Percentiles rank a stretch among this genome's conserved stretches.
phyloP scores from a whole-genome alignment of 2,329 filamentous ascomycete species.

The Talaromyces funiculosus region DNA sequence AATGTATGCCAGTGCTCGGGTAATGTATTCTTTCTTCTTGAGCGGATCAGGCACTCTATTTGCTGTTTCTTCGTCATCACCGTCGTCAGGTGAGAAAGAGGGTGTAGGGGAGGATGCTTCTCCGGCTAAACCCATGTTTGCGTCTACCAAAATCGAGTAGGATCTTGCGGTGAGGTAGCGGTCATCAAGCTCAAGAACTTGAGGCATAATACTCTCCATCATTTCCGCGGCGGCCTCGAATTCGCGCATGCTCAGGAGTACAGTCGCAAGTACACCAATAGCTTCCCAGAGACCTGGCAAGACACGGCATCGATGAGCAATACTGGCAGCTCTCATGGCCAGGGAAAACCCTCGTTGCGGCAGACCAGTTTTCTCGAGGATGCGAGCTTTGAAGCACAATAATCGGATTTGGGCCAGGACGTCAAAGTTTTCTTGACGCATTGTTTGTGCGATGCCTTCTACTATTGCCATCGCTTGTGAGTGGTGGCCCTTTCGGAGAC shows the following conservation, averaged over 20 bases:
- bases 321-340: conserved; percentile 66
- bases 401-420: conserved; percentile 65
- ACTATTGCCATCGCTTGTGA: conserved; percentile 50
- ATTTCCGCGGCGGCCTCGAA: conserved; percentile 62
- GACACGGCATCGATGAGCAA: conserved; percentile 64
- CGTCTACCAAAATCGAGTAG: conserved; percentile 68
- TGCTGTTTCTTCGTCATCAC: conserved; percentile 18
- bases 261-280: conserved; percentile 59
- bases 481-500: conserved; percentile 50
- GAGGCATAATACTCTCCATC: conserved; percentile 65
- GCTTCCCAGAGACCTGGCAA: conserved; percentile 69
- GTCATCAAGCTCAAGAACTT: conserved; percentile 67
- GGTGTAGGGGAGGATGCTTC: conserved; percentile 21
- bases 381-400: conserved; percentile 64
- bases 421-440: conserved; percentile 53
- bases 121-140: conserved; percentile 69
- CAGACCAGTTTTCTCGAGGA: conserved; percentile 63
- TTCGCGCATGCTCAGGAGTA: conserved; percentile 65
- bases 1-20: conserved; percentile 55
- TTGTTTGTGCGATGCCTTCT: conserved; percentile 48
- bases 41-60: conserved; percentile 27
- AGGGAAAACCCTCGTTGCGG: conserved; percentile 72
- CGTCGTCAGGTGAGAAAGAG: neutral
- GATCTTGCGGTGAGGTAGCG: conserved; percentile 57
- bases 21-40: conserved; percentile 53